Evolutionary conservation across 2,329 filamentous ascomycete species (phyloP).

Genomic region (Botryotinia globosa): DNA sequence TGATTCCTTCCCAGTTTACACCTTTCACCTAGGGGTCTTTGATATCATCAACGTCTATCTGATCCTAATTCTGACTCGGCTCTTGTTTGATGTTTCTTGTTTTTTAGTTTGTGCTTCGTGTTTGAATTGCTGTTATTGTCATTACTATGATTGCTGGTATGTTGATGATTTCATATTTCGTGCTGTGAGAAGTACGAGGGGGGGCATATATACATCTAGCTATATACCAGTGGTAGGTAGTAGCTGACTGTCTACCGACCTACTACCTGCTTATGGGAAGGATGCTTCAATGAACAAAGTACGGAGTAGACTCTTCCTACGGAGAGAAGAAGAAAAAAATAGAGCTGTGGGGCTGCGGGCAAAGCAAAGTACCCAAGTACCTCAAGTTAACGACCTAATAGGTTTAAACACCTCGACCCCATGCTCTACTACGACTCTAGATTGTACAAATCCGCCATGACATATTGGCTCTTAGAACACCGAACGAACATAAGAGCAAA

Average conservation of each 20-base stretch:
- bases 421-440: conserved; percentile 2
- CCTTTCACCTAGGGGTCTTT: not conserved
- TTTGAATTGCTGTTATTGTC: not conserved
- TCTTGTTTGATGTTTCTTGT: not conserved
- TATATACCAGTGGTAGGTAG: not conserved
- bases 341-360: conserved; percentile 4
- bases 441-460: conserved; percentile 15
- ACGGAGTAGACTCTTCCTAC: too few species aligned
- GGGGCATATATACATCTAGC: too few species aligned
- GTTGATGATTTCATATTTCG: not conserved
- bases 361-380: conserved; percentile 6
- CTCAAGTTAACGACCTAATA: conserved; percentile 5
- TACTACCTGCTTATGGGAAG: not conserved
- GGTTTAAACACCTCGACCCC: conserved; percentile 8
- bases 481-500: conserved; percentile 10
- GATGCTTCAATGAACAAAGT: not conserved
- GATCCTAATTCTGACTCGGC: not conserved
- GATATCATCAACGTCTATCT: not conserved
- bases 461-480: conserved; percentile 1
- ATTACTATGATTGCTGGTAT: not conserved
- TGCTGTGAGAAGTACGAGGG: not conserved
- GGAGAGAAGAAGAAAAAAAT: not conserved
- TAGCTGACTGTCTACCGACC: not conserved
- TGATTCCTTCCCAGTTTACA: not conserved
- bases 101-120: not conserved